These are phyloP conservation scores for Albatrellus sp. DNA, from an alignment of 1,284 basidiomycete species.

Conservation along the genomic window DNA sequence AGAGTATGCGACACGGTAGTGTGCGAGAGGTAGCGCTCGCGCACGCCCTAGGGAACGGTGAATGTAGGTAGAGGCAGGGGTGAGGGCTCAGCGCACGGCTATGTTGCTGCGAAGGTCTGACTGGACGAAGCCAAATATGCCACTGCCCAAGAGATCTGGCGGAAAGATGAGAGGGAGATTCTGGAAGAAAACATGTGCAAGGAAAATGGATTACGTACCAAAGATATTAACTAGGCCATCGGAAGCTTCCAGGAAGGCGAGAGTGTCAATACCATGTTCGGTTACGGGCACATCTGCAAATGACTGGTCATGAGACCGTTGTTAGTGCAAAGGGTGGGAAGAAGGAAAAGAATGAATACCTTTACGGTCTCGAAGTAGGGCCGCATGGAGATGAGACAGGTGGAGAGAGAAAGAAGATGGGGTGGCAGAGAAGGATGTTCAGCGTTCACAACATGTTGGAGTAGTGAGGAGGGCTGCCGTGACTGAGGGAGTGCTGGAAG, in stretches of 20 bases:
- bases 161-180: constrained; percentile 3
- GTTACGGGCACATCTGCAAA: constrained; percentile 78
- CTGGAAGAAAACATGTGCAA: neutral
- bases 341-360: constrained; percentile 20
- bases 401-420: too few species aligned
- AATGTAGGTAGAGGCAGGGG: neutral
- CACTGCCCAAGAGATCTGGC: constrained; percentile 79
- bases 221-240: constrained; percentile 89
- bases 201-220: constrained; percentile 30
- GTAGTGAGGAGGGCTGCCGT: neutral
- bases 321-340: neutral
- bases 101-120: constrained; percentile 87
- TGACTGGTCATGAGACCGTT: constrained; percentile 39
- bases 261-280: constrained; percentile 72
- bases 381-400: constrained; percentile 22
- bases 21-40: constrained; percentile 48
- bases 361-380: constrained; percentile 81
- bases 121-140: constrained; percentile 86
- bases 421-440: too few species aligned
- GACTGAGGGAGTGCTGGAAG: neutral
- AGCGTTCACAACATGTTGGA: too few species aligned
- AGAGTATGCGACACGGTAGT: constrained; percentile 58
- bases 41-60: constrained; percentile 55
- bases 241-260: constrained; percentile 77
- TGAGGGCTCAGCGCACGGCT: constrained; percentile 32